A percentile compares a stretch with the other conserved stretches of the same genome.
Evolutionary conservation across 768 basidiomycete species (phyloP).

Genomic region (Termitomyces heimii): DNA sequence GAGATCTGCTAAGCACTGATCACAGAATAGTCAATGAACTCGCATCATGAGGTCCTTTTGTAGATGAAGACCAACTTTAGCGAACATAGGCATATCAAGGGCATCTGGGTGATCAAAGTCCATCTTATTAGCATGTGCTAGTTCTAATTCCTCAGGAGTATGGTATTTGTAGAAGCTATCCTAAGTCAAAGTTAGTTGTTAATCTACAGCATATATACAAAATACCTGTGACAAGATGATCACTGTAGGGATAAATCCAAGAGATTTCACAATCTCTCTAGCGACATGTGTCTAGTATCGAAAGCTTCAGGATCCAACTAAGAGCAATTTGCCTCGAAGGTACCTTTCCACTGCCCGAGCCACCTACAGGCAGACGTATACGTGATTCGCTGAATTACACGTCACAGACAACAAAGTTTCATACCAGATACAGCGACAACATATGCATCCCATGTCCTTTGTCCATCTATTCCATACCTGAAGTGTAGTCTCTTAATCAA

Average conservation of each 20-base stretch:
- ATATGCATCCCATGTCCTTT: conserved; percentile 66
- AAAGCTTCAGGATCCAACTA: conserved; percentile 1
- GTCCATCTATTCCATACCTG: conserved; percentile 79
- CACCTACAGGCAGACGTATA: conserved; percentile 37
- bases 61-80: conserved; percentile 42
- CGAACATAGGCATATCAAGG: conserved; percentile 86
- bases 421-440: conserved; percentile 81
- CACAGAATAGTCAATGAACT: not conserved
- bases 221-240: conserved; percentile 84
- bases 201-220: not conserved
- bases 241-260: conserved; percentile 83
- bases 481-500: conserved; percentile 1
- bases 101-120: conserved; percentile 94
- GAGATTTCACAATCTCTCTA: conserved; percentile 68
- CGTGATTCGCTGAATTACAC: not conserved
- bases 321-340: conserved; percentile 8
- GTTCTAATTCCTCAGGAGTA: conserved; percentile 66
- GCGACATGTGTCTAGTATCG: conserved; percentile 73
- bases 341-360: conserved; percentile 86
- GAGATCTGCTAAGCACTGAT: conserved; percentile 78
- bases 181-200: conserved; percentile 30
- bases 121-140: conserved; percentile 76
- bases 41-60: not conserved
- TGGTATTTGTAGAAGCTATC: conserved; percentile 93
- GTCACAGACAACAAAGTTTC: conserved; percentile 5